Base-by-base conservation (phyloP, 2,329 filamentous ascomycete genomes). In the Hypoxylon sp. region DNA sequence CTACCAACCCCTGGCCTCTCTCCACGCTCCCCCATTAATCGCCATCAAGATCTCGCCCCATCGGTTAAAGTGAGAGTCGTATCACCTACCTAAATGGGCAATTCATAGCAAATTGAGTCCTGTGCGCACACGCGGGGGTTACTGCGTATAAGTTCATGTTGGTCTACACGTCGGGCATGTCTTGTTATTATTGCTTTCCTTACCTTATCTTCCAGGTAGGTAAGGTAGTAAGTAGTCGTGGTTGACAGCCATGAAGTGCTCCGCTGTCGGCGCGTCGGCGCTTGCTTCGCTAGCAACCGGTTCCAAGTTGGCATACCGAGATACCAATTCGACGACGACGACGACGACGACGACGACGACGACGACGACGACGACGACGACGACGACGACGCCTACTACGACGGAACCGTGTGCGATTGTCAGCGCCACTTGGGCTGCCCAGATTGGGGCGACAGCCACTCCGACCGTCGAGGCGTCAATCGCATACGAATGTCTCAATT, bases 401-500 rank as follows among this genome's bases (percentile, higher is more conserved):
- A 75, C 73, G 5, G 71, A 72, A 60, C 69, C 75, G 18, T 76
- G 75, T 54, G 75, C 73, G 1, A 51, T 72, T 46, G 74, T 76
- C 30, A 76, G 75, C 53, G 64, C 73, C 1, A 65, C 72, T 4
- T 76, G 75, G 75, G 71, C 73, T 3, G 63, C 71, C 20, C 73
- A 76, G 64, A 70, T 71, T 36, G 54, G 58, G 14, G 70, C 73
- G 4, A 73, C 73, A 16, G 71, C 74, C 2, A 76, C 73, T 9
- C 76, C 77, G 0, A 76, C 72, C 1, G 72, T 82, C 14, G 74
- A 78, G 40, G 80, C 80, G 2, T 68, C 65, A 20, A 60, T 81
- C 6, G 80, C 80, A 0, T 72, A 80, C 48, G 77, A 77, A 18
- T 82, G 80, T 62, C 74, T 82, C 48, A 77, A 78, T 52, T 80